Conservation (phyloP, 2,329 filamentous ascomycete species). For the Colletotrichum australisinense region DNA sequence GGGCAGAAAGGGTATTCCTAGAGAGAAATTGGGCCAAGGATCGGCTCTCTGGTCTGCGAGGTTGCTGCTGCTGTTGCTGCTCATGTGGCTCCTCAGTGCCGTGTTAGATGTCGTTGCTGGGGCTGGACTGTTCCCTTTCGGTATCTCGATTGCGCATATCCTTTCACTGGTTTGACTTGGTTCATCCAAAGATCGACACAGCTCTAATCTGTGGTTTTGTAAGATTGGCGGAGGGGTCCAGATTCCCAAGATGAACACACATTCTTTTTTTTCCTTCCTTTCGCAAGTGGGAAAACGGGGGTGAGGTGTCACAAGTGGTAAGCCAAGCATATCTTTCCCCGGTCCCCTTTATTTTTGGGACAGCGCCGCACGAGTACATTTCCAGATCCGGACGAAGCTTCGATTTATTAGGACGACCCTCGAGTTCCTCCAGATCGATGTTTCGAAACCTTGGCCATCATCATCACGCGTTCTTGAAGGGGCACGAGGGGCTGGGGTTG, state of each 20-base stretch:
- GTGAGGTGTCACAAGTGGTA: neutral
- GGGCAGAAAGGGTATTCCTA: neutral
- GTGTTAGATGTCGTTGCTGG: neutral
- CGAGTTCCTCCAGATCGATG: neutral
- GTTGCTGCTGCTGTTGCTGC: neutral
- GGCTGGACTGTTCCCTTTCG: neutral
- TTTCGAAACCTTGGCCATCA: neutral
- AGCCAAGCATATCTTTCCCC: neutral
- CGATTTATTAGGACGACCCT: neutral
- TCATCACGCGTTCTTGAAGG: constrained; percentile 14
- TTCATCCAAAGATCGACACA: neutral
- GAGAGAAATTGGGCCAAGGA: neutral
- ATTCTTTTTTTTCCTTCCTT: neutral
- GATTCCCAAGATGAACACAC: neutral
- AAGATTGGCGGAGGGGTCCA: neutral
- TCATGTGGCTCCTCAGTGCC: neutral
- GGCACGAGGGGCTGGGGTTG: neutral
- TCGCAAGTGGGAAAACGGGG: neutral
- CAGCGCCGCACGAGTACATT: neutral
- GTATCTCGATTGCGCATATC: neutral
- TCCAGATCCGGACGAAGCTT: neutral
- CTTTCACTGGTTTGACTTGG: neutral
- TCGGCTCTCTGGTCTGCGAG: neutral
- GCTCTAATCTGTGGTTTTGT: neutral
- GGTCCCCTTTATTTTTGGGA: neutral